Conservation (phyloP, 495 filamentous ascomycete species). For the Penicillium daleae region DNA sequence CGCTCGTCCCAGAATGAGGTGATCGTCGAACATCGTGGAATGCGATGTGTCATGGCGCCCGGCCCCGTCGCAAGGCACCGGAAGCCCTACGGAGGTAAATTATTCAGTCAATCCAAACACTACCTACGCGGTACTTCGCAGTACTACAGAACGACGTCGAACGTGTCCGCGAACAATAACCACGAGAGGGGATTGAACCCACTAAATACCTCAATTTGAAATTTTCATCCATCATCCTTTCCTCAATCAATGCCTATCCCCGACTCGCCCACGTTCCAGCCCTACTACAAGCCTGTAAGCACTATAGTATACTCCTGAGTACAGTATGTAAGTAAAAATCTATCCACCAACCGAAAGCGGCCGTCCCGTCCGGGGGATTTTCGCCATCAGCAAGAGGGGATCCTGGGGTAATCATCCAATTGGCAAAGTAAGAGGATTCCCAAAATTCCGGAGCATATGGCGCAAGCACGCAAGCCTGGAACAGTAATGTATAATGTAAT, state of each 20-base stretch:
- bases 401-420: constrained; percentile 12
- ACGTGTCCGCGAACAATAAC: neutral
- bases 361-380: constrained; percentile 33
- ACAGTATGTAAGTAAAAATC: neutral
- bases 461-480: neutral
- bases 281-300: too few relatives aligned
- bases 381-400: constrained; percentile 17
- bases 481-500: constrained; percentile 6
- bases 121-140: neutral
- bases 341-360: neutral
- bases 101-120: too few relatives aligned
- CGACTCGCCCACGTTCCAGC: constrained; percentile 9
- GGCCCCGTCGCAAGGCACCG: constrained; percentile 3
- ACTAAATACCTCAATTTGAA: constrained; percentile 20
- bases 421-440: neutral
- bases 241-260: neutral
- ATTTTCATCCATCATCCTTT: neutral
- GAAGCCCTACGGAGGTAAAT: constrained; percentile 7
- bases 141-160: neutral
- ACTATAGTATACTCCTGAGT: too few relatives aligned
- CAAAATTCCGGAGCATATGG: neutral
- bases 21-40: constrained; percentile 31
- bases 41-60: constrained; percentile 33
- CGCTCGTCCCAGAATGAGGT: constrained; percentile 10
- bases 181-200: neutral